Conservation (phyloP, 2,329 filamentous ascomycete species). For the Diplodia intermedia region DNA sequence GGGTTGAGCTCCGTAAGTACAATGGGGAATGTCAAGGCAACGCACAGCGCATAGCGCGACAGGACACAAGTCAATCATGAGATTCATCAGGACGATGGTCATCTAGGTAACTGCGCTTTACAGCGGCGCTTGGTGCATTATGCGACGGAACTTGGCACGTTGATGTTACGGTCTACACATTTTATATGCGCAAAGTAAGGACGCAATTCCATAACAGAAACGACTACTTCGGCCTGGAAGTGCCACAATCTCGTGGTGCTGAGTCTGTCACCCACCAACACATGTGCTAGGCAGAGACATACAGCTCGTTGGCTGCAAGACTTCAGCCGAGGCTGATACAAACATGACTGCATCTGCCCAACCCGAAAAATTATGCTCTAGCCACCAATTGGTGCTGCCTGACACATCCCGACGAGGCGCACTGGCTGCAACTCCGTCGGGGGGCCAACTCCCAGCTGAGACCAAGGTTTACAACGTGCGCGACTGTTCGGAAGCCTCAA, state of each 20-base stretch:
- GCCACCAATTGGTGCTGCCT: background rate
- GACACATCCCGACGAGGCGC: background rate
- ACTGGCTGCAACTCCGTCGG: background rate
- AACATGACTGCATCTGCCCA: background rate
- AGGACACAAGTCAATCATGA: background rate
- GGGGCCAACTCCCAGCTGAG: slow-evolving; percentile 3
- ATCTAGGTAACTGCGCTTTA: background rate
- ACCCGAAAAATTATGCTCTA: background rate
- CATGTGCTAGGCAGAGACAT: background rate
- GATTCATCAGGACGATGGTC: background rate
- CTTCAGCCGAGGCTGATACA: background rate
- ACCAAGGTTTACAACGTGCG: background rate
- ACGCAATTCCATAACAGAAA: background rate
- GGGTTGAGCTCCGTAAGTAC: background rate
- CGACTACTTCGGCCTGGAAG: background rate
- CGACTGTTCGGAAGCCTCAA: background rate
- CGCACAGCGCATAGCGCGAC: background rate
- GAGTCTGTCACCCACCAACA: background rate
- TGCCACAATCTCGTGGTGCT: background rate
- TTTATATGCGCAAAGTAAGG: background rate
- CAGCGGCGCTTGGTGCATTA: background rate
- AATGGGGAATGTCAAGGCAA: background rate
- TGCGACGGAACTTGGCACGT: background rate
- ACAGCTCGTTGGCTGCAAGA: background rate
- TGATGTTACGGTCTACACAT: background rate